Percentiles rank a stretch among this genome's conserved stretches.
Evolutionary conservation across 208 protist species (phyloP).

Genomic region (Leishmania tropica): DNA sequence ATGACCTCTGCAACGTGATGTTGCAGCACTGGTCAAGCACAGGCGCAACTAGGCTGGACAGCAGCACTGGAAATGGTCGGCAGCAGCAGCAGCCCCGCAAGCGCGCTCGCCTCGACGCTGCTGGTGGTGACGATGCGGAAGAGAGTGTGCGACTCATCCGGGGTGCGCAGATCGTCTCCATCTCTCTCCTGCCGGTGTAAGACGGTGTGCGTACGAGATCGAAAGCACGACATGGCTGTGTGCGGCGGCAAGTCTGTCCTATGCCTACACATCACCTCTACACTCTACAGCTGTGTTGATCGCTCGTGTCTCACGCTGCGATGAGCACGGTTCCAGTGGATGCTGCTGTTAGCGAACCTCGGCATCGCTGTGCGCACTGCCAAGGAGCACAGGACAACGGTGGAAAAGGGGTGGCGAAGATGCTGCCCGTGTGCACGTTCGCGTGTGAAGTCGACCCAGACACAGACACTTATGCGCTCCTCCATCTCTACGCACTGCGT

Average conservation of each 20-base stretch:
- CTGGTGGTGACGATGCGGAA: background rate
- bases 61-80: background rate
- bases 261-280: background rate
- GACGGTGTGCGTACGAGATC: background rate
- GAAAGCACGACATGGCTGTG: background rate
- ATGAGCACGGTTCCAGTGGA: background rate
- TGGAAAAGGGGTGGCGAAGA: background rate
- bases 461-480: background rate
- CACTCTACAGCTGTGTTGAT: background rate
- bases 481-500: background rate
- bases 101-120: conserved; percentile 14
- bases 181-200: conserved; percentile 27
- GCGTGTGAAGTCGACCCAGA: background rate
- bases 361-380: background rate
- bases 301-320: background rate
- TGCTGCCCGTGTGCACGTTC: background rate
- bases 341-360: no score
- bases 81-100: conserved; percentile 21
- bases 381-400: background rate
- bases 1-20: conserved; percentile 75
- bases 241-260: background rate
- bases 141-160: conserved; percentile 58
- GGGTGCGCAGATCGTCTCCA: conserved; percentile 49
- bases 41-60: background rate
- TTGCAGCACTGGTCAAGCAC: conserved; percentile 47